Evolutionary conservation across 2,329 filamentous ascomycete species (phyloP).

Genomic region (Fusarium pilosicola): DNA sequence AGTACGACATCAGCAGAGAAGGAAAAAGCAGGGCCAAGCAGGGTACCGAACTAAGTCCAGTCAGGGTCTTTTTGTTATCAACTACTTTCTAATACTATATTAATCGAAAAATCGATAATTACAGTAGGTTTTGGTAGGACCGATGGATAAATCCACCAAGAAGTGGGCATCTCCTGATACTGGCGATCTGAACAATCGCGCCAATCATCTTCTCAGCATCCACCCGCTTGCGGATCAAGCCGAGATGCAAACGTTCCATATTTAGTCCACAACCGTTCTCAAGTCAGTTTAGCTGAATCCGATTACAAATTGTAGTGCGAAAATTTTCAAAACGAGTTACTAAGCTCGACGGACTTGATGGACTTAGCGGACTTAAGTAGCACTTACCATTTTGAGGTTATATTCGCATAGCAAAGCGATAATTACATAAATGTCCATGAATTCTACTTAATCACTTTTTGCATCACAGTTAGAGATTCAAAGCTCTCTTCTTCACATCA

Average conservation of each 20-base stretch:
- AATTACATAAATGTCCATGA: rapidly evolving
- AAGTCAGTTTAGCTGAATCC: not conserved
- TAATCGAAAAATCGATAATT: no score
- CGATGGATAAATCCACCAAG: not conserved
- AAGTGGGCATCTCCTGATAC: not conserved
- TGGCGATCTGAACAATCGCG: not conserved
- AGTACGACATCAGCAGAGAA: not conserved
- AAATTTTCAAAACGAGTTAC: rapidly evolving
- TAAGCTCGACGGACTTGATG: not conserved
- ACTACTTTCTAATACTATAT: no score
- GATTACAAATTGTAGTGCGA: rapidly evolving
- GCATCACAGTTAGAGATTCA: rapidly evolving
- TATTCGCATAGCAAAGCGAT: not conserved
- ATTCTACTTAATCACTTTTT: not conserved
- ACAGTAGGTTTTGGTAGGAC: no score
- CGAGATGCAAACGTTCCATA: rapidly evolving
- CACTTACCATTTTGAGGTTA: not conserved
- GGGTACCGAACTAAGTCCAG: not conserved
- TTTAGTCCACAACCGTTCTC: not conserved
- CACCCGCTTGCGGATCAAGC: rapidly evolving
- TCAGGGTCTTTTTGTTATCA: no score
- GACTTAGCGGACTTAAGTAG: not conserved
- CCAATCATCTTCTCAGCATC: not conserved
- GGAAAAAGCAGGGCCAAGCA: not conserved
- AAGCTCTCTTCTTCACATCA: rapidly evolving